phyloP scores from a whole-genome alignment of 139 green algal genomes.

The Chlamydomonas incerta region DNA sequence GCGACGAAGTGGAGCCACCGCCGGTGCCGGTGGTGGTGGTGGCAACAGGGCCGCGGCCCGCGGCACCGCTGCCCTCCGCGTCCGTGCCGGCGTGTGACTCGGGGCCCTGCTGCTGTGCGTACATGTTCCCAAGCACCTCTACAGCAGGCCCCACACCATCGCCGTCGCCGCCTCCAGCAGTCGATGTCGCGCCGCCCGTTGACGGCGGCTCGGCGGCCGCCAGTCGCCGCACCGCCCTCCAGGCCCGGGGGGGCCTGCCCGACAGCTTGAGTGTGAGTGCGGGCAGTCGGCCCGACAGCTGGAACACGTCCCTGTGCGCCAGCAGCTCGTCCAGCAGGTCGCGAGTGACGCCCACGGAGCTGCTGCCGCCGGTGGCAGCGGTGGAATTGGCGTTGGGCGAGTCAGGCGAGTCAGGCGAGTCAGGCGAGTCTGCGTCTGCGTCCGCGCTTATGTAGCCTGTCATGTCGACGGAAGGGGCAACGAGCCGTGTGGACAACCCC shows the following conservation, averaged over 20 bases:
- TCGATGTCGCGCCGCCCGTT: too few species aligned
- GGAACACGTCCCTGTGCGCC: constrained; percentile 47
- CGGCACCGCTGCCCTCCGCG: too few species aligned
- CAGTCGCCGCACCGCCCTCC: constrained; percentile 17
- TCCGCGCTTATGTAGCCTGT: too few species aligned
- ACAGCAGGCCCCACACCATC: background rate
- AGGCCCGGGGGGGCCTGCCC: constrained; percentile 59
- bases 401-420: too few species aligned
- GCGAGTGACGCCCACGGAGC: background rate
- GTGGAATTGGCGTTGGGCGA: too few species aligned
- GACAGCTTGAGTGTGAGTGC: constrained; percentile 71
- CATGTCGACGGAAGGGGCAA: too few species aligned
- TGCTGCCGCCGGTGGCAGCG: background rate
- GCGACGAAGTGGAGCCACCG: background rate
- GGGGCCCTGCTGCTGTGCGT: constrained; percentile 20
- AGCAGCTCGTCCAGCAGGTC: constrained; percentile 59
- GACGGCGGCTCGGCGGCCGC: background rate
- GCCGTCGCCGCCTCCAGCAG: background rate
- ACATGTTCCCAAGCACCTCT: constrained; percentile 6
- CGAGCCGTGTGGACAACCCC: too few species aligned
- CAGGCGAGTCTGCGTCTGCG: too few species aligned
- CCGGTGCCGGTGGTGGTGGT: too few species aligned
- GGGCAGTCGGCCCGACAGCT: constrained; percentile 65
- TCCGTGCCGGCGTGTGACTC: constrained; percentile 20
- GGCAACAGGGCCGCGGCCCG: background rate